phyloP scores from a whole-genome alignment of 805 yeast species.

The Dipodascus albidus region DNA sequence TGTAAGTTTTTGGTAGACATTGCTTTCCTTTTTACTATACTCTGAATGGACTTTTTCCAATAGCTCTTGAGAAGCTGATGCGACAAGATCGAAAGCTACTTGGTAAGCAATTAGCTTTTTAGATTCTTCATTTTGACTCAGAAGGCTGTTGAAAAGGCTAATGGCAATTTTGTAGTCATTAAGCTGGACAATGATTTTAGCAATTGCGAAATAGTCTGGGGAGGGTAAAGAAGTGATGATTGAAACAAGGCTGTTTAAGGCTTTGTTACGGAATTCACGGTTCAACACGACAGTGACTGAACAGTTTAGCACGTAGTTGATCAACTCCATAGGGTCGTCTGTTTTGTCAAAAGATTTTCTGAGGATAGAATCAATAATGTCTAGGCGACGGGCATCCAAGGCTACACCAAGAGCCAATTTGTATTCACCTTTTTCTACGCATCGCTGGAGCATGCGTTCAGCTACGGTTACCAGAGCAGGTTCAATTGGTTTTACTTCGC shows the following conservation, averaged over 20 bases:
- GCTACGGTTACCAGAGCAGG: slow-evolving; percentile 56
- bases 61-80: slow-evolving; percentile 83
- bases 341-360: slow-evolving; percentile 24
- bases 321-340: slow-evolving; percentile 35
- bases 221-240: slow-evolving; percentile 44
- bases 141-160: slow-evolving; percentile 50
- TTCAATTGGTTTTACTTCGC: slow-evolving; percentile 32
- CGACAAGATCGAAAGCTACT: slow-evolving; percentile 89
- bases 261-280: slow-evolving; percentile 53
- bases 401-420: slow-evolving; percentile 85
- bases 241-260: slow-evolving; percentile 50
- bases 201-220: slow-evolving; percentile 75
- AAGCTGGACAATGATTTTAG: slow-evolving; percentile 80
- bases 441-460: slow-evolving; percentile 76
- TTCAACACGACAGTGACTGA: slow-evolving; percentile 56
- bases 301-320: slow-evolving; percentile 60
- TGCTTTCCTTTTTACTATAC: slow-evolving; percentile 18
- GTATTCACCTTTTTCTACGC: slow-evolving; percentile 58
- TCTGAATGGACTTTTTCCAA: slow-evolving; percentile 38
- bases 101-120: slow-evolving; percentile 64
- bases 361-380: slow-evolving; percentile 50
- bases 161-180: slow-evolving; percentile 67
- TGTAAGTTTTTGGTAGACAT: slow-evolving; percentile 35
- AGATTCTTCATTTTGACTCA: slow-evolving; percentile 32
- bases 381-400: slow-evolving; percentile 77